Evolutionary conservation across 495 filamentous ascomycete genomes (phyloP).

Genomic region (Penicillium cataractarum): DNA sequence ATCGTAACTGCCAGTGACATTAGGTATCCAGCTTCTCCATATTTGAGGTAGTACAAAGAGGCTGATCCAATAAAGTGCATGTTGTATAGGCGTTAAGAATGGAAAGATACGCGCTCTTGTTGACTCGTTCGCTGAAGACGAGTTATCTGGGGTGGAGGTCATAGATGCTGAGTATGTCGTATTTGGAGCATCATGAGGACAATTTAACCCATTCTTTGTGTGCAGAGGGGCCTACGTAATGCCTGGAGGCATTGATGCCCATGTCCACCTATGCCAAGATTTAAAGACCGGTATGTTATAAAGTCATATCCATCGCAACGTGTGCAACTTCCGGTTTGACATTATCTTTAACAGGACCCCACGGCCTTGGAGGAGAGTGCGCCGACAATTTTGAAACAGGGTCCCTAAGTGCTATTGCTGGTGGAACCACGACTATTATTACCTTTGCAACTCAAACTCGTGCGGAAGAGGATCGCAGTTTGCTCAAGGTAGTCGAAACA

Average conservation of each 20-base stretch:
- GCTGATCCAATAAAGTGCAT: slow-evolving; percentile 8
- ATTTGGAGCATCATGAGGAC: background rate
- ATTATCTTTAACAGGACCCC: slow-evolving; percentile 4
- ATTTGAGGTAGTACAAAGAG: background rate
- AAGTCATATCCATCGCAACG: background rate
- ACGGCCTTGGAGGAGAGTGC: slow-evolving; percentile 20
- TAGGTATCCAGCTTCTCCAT: background rate
- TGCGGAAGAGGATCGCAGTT: slow-evolving; percentile 11
- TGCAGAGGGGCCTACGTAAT: slow-evolving; percentile 22
- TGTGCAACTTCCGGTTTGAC: background rate
- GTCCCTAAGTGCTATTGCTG: slow-evolving; percentile 54
- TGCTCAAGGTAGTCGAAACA: slow-evolving; percentile 9
- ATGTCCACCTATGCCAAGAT: slow-evolving; percentile 40
- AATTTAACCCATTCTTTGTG: background rate
- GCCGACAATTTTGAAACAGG: slow-evolving; percentile 24
- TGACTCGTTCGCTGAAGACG: slow-evolving; percentile 11
- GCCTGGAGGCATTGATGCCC: slow-evolving; percentile 47
- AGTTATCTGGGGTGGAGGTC: slow-evolving; percentile 14
- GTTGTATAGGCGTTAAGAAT: slow-evolving; percentile 22
- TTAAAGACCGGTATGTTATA: slow-evolving; percentile 14
- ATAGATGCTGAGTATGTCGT: slow-evolving; percentile 21
- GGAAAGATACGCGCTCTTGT: slow-evolving; percentile 18
- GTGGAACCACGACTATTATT: slow-evolving; percentile 62
- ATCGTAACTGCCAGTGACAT: slow-evolving; percentile 21
- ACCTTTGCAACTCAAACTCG: slow-evolving; percentile 48